A percentile compares a stretch with the other conserved stretches of the same genome.
Evolutionary conservation across 2,329 filamentous ascomycete genomes (phyloP).

Genomic region (Phaeosphaeriaceae sp.): DNA sequence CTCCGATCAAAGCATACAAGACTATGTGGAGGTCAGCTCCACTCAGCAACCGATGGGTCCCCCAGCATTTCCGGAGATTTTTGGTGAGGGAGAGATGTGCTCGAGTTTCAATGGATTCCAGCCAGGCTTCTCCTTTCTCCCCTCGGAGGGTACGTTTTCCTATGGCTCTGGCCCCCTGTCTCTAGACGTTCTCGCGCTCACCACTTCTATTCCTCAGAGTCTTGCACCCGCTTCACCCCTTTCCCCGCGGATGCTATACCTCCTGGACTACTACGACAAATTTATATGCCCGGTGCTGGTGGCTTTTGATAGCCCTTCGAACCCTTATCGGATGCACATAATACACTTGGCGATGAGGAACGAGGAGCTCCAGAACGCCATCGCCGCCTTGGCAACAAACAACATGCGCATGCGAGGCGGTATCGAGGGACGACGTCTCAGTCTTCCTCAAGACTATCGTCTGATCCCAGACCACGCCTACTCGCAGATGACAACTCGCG

Average conservation of each 20-base stretch:
- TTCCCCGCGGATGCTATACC: slow-evolving; percentile 81
- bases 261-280: slow-evolving; percentile 93
- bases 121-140: slow-evolving; percentile 50
- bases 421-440: slow-evolving; percentile 57
- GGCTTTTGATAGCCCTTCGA: slow-evolving; percentile 81
- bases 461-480: slow-evolving; percentile 48
- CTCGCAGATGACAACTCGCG: slow-evolving; percentile 46
- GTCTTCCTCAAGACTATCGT: slow-evolving; percentile 37
- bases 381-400: slow-evolving; percentile 87
- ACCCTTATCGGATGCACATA: slow-evolving; percentile 86
- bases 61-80: slow-evolving; percentile 48
- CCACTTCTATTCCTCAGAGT: slow-evolving; percentile 53
- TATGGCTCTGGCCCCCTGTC: slow-evolving; percentile 48
- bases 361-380: slow-evolving; percentile 87
- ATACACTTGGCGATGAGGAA: slow-evolving; percentile 79
- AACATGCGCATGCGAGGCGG: slow-evolving; percentile 86
- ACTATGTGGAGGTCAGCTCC: slow-evolving; percentile 51
- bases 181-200: slow-evolving; percentile 49
- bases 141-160: slow-evolving; percentile 52
- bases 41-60: slow-evolving; percentile 45
- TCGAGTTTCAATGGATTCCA: slow-evolving; percentile 48
- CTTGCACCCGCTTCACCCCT: slow-evolving; percentile 64
- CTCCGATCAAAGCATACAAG: slow-evolving; percentile 55
- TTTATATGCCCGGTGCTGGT: slow-evolving; percentile 92
- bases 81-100: slow-evolving; percentile 49